These are phyloP conservation scores for Streptanthus diversifolius DNA, from an alignment of 345 rosid genomes.

Conservation along the genomic window DNA sequence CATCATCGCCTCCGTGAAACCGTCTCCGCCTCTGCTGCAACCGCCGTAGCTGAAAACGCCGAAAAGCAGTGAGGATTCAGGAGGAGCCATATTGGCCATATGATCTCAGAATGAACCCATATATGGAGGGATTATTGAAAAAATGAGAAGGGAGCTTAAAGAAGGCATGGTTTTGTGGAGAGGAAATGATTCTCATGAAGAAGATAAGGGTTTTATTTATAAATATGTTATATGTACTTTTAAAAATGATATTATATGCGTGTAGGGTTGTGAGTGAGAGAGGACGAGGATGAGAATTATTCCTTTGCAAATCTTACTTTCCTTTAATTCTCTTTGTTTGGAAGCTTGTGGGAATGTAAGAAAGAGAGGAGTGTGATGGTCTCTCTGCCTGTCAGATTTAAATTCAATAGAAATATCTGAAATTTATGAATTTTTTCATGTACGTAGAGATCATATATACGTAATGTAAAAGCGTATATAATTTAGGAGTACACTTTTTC, in stretches of 20 bases:
- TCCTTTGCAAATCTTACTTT: slow-evolving; percentile 71
- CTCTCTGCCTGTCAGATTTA: slow-evolving; percentile 33
- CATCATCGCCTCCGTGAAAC: slow-evolving; percentile 22
- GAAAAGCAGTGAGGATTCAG: slow-evolving; percentile 39
- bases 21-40: slow-evolving; percentile 38
- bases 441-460: slow-evolving; percentile 31
- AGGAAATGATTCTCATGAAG: slow-evolving; percentile 49
- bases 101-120: slow-evolving; percentile 28
- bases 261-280: slow-evolving; percentile 32
- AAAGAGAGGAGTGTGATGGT: slow-evolving; percentile 31
- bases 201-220: slow-evolving; percentile 40
- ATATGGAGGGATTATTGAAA: slow-evolving; percentile 17
- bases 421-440: slow-evolving; percentile 15
- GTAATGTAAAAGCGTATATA: slow-evolving; percentile 28
- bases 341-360: slow-evolving; percentile 75
- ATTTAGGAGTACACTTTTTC: slow-evolving; percentile 27
- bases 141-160: slow-evolving; percentile 28
- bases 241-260: background rate
- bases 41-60: slow-evolving; percentile 22
- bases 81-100: slow-evolving; percentile 69
- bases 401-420: slow-evolving; percentile 16
- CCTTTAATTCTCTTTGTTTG: slow-evolving; percentile 89
- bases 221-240: background rate
- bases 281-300: slow-evolving; percentile 36
- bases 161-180: slow-evolving; percentile 43